A percentile compares a stretch with the other conserved stretches of the same genome.
Conservation (phyloP, 768 basidiomycete species). For the Trametes sanguinea region DNA sequence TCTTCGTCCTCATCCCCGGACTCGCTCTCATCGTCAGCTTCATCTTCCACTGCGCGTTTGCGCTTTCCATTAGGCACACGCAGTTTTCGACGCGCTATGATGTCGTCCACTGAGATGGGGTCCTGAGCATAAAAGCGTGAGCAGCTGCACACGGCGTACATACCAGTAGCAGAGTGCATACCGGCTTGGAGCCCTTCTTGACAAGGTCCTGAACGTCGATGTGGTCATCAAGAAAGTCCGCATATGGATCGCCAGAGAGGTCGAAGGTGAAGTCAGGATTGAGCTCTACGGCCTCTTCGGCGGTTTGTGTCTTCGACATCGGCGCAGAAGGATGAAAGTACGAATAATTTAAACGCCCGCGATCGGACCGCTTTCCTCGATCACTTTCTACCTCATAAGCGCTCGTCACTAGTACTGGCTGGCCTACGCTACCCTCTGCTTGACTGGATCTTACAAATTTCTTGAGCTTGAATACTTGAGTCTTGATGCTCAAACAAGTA, state of each 20-base stretch:
- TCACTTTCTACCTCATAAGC: background rate
- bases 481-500: background rate
- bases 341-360: conserved; percentile 15
- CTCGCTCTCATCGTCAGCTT: conserved; percentile 33
- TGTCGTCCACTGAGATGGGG: conserved; percentile 89
- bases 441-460: no score
- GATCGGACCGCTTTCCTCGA: conserved; percentile 14
- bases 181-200: conserved; percentile 63
- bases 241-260: conserved; percentile 67
- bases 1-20: conserved; percentile 34
- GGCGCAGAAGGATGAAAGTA: conserved; percentile 13
- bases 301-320: conserved; percentile 32
- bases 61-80: conserved; percentile 50
- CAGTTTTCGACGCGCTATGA: conserved; percentile 74
- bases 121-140: conserved; percentile 42
- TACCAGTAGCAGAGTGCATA: conserved; percentile 37
- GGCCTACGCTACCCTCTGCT: no score
- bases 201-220: conserved; percentile 55
- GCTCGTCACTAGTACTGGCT: background rate
- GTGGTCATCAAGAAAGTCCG: conserved; percentile 49
- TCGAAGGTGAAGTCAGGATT: conserved; percentile 88
- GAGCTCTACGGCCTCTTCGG: conserved; percentile 58
- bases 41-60: conserved; percentile 50
- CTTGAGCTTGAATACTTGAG: no score
- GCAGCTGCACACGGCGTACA: conserved; percentile 1